A percentile compares a stretch with the other conserved stretches of the same genome.
phyloP scores from a whole-genome alignment of 164 flowering plant genomes.

The Magnolia officinalis region DNA sequence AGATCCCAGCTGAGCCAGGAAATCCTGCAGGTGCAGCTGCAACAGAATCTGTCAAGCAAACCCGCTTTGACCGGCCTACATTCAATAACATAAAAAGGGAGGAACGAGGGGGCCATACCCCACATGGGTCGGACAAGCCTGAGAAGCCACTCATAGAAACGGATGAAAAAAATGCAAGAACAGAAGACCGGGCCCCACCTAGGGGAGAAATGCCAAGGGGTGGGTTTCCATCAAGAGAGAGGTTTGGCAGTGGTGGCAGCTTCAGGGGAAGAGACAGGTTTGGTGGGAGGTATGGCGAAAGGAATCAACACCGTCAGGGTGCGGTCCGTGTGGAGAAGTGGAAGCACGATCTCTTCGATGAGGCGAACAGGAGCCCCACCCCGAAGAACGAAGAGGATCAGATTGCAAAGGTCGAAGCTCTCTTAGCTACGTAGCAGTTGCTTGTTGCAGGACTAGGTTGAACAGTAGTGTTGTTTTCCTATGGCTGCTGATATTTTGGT shows the following conservation, averaged over 20 bases:
- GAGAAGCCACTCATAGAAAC: conserved; percentile 30
- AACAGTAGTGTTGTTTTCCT: background rate
- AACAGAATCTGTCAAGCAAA: conserved; percentile 22
- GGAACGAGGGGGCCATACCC: conserved; percentile 5
- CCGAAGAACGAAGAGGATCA: conserved; percentile 84
- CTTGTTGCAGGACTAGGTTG: background rate
- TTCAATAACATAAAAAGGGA: background rate
- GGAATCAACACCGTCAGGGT: conserved; percentile 26
- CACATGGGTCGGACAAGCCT: conserved; percentile 30
- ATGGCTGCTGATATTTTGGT: background rate
- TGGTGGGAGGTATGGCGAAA: conserved; percentile 41
- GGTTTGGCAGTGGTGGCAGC: conserved; percentile 35
- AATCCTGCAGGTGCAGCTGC: conserved; percentile 26
- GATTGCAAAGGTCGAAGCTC: conserved; percentile 89
- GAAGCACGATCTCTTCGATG: conserved; percentile 89
- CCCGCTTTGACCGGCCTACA: conserved; percentile 1
- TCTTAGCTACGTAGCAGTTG: conserved; percentile 45
- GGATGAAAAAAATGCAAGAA: conserved; percentile 5
- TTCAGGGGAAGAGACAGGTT: conserved; percentile 51
- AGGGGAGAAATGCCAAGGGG: conserved; percentile 32
- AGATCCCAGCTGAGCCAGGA: conserved; percentile 39
- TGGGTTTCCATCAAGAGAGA: conserved; percentile 38
- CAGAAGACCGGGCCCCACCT: conserved; percentile 27
- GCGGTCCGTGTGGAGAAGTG: conserved; percentile 64
- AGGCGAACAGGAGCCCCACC: conserved; percentile 65